Percentiles rank a stretch among this genome's conserved stretches.
Evolutionary conservation across 2,329 filamentous ascomycete genomes (phyloP).

Genomic region (Phaeophleospora eucalypticola): DNA sequence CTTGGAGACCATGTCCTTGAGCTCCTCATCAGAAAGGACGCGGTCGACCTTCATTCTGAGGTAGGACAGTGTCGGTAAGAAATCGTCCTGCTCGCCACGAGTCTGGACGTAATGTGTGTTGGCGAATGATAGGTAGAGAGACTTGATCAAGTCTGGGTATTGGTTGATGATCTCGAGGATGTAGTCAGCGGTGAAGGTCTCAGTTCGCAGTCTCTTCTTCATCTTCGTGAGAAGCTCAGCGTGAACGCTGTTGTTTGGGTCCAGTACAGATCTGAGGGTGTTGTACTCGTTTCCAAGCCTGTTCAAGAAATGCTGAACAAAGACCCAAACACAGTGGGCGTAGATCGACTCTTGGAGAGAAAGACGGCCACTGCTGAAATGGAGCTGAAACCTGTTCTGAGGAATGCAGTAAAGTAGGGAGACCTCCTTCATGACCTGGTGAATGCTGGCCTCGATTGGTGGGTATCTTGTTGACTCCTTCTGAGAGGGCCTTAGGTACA

Average conservation of each 20-base stretch:
- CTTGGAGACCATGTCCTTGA: slow-evolving; percentile 73
- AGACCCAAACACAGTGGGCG: slow-evolving; percentile 95
- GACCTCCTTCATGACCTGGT: slow-evolving; percentile 98
- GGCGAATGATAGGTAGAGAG: slow-evolving; percentile 87
- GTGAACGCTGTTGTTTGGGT: slow-evolving; percentile 76
- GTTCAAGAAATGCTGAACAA: slow-evolving; percentile 97
- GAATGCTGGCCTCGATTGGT: slow-evolving; percentile 87
- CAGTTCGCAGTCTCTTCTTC: slow-evolving; percentile 89
- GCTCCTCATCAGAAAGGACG: slow-evolving; percentile 68
- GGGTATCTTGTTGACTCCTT: slow-evolving; percentile 59
- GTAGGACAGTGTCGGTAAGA: slow-evolving; percentile 66
- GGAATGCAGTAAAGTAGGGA: slow-evolving; percentile 96
- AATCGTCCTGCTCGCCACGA: slow-evolving; percentile 60
- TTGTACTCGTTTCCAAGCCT: slow-evolving; percentile 88
- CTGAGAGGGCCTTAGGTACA: slow-evolving; percentile 76
- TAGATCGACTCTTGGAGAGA: slow-evolving; percentile 97
- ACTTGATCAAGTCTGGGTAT: slow-evolving; percentile 81
- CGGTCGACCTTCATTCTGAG: slow-evolving; percentile 63
- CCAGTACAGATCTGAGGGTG: slow-evolving; percentile 75
- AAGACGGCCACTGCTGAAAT: slow-evolving; percentile 80
- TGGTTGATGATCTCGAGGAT: slow-evolving; percentile 94
- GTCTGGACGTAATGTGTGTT: slow-evolving; percentile 75
- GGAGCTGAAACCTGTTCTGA: slow-evolving; percentile 88
- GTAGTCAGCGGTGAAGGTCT: slow-evolving; percentile 97
- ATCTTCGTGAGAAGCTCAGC: slow-evolving; percentile 86